Evolutionary conservation across 2,329 filamentous ascomycete species (phyloP).

Genomic region (Pseudophaeomoniella oleicola): DNA sequence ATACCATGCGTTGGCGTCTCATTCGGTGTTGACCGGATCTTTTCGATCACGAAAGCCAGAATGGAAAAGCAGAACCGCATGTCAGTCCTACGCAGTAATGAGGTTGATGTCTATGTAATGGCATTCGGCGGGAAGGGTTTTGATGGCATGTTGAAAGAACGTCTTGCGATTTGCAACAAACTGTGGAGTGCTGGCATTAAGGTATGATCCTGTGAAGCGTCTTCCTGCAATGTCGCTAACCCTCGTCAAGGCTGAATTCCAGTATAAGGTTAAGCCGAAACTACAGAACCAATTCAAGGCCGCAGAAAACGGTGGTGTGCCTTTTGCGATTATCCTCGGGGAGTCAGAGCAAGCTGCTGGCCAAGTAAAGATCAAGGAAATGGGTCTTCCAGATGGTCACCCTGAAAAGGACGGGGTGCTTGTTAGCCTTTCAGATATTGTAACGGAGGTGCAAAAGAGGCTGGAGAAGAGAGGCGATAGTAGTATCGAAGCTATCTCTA

Average conservation of each 20-base stretch:
- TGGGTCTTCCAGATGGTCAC: constrained; percentile 66
- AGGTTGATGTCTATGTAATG: constrained; percentile 90
- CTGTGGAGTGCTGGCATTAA: constrained; percentile 85
- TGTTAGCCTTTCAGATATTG: constrained; percentile 37
- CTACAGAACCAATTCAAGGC: constrained; percentile 81
- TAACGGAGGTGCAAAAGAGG: constrained; percentile 3
- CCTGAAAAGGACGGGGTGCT: constrained; percentile 80
- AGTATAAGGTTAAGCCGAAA: constrained; percentile 83
- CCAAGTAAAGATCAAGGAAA: constrained; percentile 77
- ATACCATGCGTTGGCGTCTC: constrained; percentile 88
- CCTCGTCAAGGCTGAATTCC: constrained; percentile 78
- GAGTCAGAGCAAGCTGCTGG: constrained; percentile 76
- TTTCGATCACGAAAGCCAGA: constrained; percentile 73
- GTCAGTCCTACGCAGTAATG: constrained; percentile 47
- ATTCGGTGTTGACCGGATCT: constrained; percentile 91
- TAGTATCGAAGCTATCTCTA: background rate
- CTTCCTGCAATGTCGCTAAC: constrained; percentile 66
- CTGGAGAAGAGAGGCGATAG: background rate
- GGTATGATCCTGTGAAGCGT: constrained; percentile 53
- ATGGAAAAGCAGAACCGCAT: constrained; percentile 47
- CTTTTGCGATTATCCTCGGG: constrained; percentile 77
- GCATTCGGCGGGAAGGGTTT: constrained; percentile 81
- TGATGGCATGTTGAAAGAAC: constrained; percentile 64
- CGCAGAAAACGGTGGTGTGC: constrained; percentile 64
- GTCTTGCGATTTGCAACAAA: constrained; percentile 61